Evolutionary conservation across 2,329 filamentous ascomycete species (phyloP).

Genomic region (Aspergillus chevalieri): DNA sequence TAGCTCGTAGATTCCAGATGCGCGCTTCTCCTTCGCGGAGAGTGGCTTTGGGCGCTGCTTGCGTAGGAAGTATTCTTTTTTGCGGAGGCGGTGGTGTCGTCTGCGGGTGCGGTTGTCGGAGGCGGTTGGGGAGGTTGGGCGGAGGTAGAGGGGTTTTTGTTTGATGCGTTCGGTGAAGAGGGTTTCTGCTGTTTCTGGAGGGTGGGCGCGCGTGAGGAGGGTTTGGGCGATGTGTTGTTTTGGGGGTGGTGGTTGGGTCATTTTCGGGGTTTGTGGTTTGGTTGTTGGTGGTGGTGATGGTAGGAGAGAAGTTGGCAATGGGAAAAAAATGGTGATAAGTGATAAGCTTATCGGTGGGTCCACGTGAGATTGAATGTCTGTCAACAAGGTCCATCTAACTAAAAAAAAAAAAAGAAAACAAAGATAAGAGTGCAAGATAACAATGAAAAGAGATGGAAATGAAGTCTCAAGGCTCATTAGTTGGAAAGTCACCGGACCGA

Average conservation of each 20-base stretch:
- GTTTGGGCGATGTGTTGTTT: slow-evolving; percentile 48
- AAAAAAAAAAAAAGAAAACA: too few species aligned
- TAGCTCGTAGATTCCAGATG: slow-evolving; percentile 66
- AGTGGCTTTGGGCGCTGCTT: slow-evolving; percentile 60
- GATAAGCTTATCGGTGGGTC: too few species aligned
- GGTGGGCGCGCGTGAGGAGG: slow-evolving; percentile 73
- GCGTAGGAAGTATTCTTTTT: slow-evolving; percentile 40
- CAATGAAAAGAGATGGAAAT: too few species aligned
- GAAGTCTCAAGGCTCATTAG: too few species aligned
- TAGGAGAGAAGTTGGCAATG: too few species aligned
- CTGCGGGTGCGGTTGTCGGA: slow-evolving; percentile 49
- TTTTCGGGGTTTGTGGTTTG: too few species aligned
- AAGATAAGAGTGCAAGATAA: too few species aligned
- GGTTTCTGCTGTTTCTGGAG: slow-evolving; percentile 60
- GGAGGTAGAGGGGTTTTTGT: slow-evolving; percentile 72
- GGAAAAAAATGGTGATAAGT: too few species aligned
- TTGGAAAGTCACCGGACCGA: too few species aligned
- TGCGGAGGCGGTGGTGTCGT: slow-evolving; percentile 45
- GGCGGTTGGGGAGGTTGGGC: slow-evolving; percentile 63
- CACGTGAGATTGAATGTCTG: too few species aligned
- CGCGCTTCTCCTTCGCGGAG: slow-evolving; percentile 71
- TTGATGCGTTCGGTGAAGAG: slow-evolving; percentile 80
- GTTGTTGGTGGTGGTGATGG: too few species aligned
- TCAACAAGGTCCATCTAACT: too few species aligned
- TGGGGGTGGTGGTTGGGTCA: slow-evolving; percentile 2